phyloP scores from a whole-genome alignment of 148 eudicot genomes.

The Silene latifolia region DNA sequence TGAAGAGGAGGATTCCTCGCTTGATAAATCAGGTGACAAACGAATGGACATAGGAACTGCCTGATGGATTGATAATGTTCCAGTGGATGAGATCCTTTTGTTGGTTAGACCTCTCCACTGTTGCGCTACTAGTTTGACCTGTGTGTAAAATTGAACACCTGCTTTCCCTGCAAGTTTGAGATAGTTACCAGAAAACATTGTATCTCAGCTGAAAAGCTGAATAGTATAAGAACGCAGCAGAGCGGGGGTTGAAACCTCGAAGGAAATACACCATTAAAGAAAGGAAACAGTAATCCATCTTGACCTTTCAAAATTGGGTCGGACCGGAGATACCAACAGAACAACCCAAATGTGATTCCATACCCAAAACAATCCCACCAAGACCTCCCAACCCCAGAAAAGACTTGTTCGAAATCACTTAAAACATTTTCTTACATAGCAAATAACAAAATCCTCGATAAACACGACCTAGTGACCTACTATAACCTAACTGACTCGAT shows the following conservation, averaged over 20 bases:
- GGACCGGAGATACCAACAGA: no score
- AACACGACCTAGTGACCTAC: not conserved
- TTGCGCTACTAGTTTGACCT: slow-evolving; percentile 35
- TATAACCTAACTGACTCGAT: not conserved
- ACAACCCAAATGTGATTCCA: no score
- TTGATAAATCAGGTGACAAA: slow-evolving; percentile 14
- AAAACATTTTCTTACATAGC: no score
- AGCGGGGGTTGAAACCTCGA: not conserved
- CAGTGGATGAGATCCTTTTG: slow-evolving; percentile 25
- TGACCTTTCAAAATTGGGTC: no score
- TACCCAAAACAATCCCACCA: no score
- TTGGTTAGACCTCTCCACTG: slow-evolving; percentile 34
- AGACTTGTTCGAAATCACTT: no score
- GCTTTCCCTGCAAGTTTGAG: slow-evolving; percentile 32
- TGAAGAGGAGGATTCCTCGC: slow-evolving; percentile 15
- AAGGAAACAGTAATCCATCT: not conserved
- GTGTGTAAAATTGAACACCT: slow-evolving; percentile 43
- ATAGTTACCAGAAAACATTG: not conserved
- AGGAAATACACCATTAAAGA: not conserved
- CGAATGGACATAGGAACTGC: slow-evolving; percentile 6
- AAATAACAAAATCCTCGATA: no score
- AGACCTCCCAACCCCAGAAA: no score
- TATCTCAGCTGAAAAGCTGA: not conserved
- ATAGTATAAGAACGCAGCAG: not conserved
- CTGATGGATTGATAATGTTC: slow-evolving; percentile 22